Conservation (phyloP, 2,329 filamentous ascomycete species). For the Talaromyces sp. region DNA sequence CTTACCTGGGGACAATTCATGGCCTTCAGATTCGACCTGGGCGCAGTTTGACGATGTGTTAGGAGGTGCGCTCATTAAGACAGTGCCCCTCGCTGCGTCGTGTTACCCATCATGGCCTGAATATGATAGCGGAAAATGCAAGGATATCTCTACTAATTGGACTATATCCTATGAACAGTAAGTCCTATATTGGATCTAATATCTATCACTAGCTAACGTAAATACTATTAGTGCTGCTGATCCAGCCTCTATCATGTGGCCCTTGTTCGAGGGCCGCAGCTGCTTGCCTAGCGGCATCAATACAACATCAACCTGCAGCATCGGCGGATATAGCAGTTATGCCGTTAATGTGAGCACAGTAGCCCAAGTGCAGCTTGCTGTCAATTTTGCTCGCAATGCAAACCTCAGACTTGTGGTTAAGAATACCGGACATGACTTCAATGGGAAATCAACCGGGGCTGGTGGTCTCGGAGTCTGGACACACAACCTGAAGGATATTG, state of each 20-base stretch:
- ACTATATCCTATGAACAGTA: constrained; percentile 31
- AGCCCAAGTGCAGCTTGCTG: constrained; percentile 39
- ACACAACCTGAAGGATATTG: constrained; percentile 49
- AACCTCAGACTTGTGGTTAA: constrained; percentile 44
- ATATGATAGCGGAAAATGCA: constrained; percentile 26
- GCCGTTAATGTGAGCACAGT: constrained; percentile 39
- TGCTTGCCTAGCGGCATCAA: constrained; percentile 28
- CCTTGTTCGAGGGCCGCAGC: constrained; percentile 29
- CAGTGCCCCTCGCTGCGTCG: constrained; percentile 29
- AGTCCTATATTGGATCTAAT: neutral
- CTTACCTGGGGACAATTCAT: constrained; percentile 27
- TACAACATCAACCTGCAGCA: constrained; percentile 29
- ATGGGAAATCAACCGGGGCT: constrained; percentile 50
- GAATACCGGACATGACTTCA: constrained; percentile 54
- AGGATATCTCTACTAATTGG: constrained; percentile 24
- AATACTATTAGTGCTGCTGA: constrained; percentile 22
- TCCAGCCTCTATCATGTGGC: constrained; percentile 31
- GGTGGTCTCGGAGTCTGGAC: constrained; percentile 55
- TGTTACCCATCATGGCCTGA: constrained; percentile 30
- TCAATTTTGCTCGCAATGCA: constrained; percentile 29
- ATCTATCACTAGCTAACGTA: neutral
- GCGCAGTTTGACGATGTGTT: constrained; percentile 25
- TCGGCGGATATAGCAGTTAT: constrained; percentile 37
- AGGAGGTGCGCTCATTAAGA: constrained; percentile 29
- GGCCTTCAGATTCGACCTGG: constrained; percentile 29